phyloP scores from a whole-genome alignment of 2,329 filamentous ascomycete genomes.

The Alternaria angustiovoidea region DNA sequence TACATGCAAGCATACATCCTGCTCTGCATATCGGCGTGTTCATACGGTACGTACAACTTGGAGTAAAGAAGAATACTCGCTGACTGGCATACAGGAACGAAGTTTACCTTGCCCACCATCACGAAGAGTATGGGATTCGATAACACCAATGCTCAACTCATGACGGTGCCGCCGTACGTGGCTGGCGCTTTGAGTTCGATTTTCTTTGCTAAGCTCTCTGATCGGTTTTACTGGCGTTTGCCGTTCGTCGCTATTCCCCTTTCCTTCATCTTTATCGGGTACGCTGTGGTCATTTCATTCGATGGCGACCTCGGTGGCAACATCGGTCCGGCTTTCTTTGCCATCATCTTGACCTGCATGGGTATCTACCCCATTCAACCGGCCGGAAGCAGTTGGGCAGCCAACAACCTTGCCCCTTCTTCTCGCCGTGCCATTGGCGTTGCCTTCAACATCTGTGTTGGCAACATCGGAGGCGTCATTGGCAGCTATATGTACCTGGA shows the following conservation, averaged over 20 bases:
- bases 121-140: conserved; percentile 41
- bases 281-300: conserved; percentile 51
- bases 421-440: conserved; percentile 44
- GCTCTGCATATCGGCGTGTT: conserved; percentile 35
- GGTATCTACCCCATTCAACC: conserved; percentile 50
- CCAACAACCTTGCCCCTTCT: conserved; percentile 41
- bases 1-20: conserved; percentile 44
- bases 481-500: conserved; percentile 49
- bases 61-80: no score
- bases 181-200: conserved; percentile 35
- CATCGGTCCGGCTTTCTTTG: conserved; percentile 56
- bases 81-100: conserved; percentile 1
- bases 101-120: conserved; percentile 31
- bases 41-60: conserved; percentile 28
- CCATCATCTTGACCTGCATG: conserved; percentile 55
- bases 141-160: conserved; percentile 40
- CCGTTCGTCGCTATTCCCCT: conserved; percentile 42
- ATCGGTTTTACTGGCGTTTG: conserved; percentile 30
- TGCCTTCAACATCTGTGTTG: conserved; percentile 40
- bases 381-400: conserved; percentile 39
- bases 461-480: conserved; percentile 42
- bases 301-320: conserved; percentile 51
- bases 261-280: conserved; percentile 44
- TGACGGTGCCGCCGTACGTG: conserved; percentile 41
- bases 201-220: conserved; percentile 32